Evolutionary conservation across 2,329 filamentous ascomycete species (phyloP).

Genomic region (Monosporascus sp.): DNA sequence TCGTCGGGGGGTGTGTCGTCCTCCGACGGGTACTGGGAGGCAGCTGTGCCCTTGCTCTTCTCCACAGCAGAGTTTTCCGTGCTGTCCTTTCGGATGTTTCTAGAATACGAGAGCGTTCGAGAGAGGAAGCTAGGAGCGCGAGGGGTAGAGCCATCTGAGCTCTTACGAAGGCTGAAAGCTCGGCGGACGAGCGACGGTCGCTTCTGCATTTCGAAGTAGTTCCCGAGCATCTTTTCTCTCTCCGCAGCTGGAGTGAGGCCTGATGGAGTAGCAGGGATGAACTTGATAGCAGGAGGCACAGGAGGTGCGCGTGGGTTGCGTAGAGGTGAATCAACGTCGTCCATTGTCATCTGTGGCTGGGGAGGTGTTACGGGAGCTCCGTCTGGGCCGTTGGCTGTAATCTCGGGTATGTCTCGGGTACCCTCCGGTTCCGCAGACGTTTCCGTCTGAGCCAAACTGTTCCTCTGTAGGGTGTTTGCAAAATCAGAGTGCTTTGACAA

Average conservation of each 20-base stretch:
- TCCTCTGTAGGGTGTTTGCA: conserved; percentile 30
- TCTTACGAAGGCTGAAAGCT: conserved; percentile 45
- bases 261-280: conserved; percentile 59
- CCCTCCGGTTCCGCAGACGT: conserved; percentile 6
- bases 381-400: conserved; percentile 34
- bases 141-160: conserved; percentile 38
- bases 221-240: conserved; percentile 46
- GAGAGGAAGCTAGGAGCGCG: conserved; percentile 38
- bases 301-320: conserved; percentile 58
- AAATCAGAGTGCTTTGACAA: conserved; percentile 44
- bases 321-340: conserved; percentile 56
- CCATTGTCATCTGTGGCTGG: conserved; percentile 41
- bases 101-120: conserved; percentile 50
- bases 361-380: conserved; percentile 46
- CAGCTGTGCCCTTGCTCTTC: conserved; percentile 21
- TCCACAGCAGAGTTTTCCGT: conserved; percentile 19
- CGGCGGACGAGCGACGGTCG: conserved; percentile 49
- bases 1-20: conserved; percentile 45
- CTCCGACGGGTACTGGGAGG: conserved; percentile 33
- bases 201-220: conserved; percentile 44
- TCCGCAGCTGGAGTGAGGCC: conserved; percentile 51
- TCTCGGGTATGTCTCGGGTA: conserved; percentile 26
- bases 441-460: conserved; percentile 14
- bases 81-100: conserved; percentile 28
- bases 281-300: conserved; percentile 46